A percentile compares a stretch with the other conserved stretches of the same genome.
Evolutionary conservation across 352 stramenopile species (phyloP).

Genomic region (Pythium rishiriense): DNA sequence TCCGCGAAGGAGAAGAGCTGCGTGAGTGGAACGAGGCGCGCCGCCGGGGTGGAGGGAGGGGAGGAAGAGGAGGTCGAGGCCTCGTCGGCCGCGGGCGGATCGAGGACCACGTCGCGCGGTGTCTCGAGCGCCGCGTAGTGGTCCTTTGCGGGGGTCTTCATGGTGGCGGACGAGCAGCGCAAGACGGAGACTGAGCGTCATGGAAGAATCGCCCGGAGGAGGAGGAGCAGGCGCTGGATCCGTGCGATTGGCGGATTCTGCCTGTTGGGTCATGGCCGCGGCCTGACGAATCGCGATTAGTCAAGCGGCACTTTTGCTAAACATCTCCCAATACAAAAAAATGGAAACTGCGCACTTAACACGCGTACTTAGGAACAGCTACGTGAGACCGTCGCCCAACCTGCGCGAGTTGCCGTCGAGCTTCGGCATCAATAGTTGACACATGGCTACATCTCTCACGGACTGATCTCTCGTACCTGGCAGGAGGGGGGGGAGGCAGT

Average conservation of each 20-base stretch:
- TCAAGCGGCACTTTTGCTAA: not conserved
- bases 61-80: not conserved
- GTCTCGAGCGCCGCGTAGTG: not conserved
- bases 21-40: slow-evolving; percentile 22
- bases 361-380: not conserved
- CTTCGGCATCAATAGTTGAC: not conserved
- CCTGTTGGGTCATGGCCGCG: slow-evolving; percentile 1
- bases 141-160: slow-evolving; percentile 1
- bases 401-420: not conserved
- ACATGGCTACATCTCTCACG: slow-evolving; percentile 2
- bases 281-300: slow-evolving; percentile 9
- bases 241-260: not conserved
- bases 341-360: slow-evolving; percentile 5
- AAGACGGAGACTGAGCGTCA: not conserved
- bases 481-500: too few species aligned
- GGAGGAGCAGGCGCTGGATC: not conserved
- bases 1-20: slow-evolving; percentile 39
- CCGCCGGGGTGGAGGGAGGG: not conserved
- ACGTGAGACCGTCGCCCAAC: not conserved
- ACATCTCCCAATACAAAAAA: not conserved
- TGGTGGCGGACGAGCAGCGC: not conserved
- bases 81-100: not conserved
- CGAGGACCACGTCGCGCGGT: not conserved
- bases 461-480: too few species aligned
- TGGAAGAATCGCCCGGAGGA: not conserved